Conservation (phyloP, 257 asterid genomes). For the Petunia axillaris region DNA sequence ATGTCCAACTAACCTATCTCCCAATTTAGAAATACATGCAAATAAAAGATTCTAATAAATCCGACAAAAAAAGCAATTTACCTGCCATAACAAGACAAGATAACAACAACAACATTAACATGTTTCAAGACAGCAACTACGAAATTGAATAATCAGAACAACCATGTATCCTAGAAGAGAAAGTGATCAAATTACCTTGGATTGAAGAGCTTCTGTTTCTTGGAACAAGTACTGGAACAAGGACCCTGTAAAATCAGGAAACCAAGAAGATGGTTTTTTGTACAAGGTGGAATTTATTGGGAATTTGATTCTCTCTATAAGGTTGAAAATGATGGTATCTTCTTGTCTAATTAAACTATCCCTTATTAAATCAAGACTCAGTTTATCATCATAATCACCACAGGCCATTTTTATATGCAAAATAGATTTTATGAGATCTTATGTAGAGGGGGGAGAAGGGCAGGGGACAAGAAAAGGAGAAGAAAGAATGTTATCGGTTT, state of each 20-base stretch:
- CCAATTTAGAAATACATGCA: too few species aligned
- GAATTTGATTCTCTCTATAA: slow-evolving; percentile 74
- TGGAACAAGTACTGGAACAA: slow-evolving; percentile 54
- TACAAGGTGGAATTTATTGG: slow-evolving; percentile 54
- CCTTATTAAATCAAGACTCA: slow-evolving; percentile 71
- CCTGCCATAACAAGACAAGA: not conserved
- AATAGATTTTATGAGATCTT: not conserved
- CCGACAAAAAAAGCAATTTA: not conserved
- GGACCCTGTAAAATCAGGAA: slow-evolving; percentile 39
- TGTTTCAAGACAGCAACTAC: too few species aligned
- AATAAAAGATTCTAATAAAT: not conserved
- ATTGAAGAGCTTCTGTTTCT: slow-evolving; percentile 79
- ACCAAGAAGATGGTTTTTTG: slow-evolving; percentile 10
- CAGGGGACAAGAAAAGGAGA: not conserved
- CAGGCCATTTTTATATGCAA: not conserved
- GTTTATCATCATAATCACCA: slow-evolving; percentile 28
- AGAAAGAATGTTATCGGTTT: slow-evolving; percentile 11
- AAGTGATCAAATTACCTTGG: slow-evolving; percentile 53
- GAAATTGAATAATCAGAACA: not conserved
- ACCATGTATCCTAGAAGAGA: not conserved
- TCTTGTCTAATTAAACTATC: slow-evolving; percentile 72
- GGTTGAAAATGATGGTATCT: slow-evolving; percentile 72
- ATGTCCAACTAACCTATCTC: too few species aligned
- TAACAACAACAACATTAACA: not conserved
- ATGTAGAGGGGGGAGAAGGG: not conserved